These are phyloP conservation scores for Nicotiana tabacum DNA, from an alignment of 257 asterid species.

Conservation along the genomic window DNA sequence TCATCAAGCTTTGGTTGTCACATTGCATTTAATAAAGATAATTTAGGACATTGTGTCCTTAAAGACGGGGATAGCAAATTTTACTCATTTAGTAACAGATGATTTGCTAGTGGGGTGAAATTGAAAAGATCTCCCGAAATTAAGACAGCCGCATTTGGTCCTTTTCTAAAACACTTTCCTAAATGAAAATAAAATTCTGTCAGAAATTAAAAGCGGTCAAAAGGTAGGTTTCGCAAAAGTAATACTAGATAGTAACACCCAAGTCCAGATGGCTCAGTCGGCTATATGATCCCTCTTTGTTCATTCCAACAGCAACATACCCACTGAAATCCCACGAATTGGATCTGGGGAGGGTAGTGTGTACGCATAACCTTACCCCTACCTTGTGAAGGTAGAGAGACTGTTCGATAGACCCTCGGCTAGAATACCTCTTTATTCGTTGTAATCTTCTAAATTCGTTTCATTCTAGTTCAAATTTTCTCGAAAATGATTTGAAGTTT, in stretches of 20 bases:
- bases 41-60: background rate
- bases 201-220: background rate
- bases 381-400: too few species aligned
- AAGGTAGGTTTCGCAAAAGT: background rate
- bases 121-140: background rate
- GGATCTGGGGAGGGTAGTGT: too few species aligned
- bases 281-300: background rate
- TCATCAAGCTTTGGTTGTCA: conserved; percentile 3
- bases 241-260: background rate
- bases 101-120: background rate
- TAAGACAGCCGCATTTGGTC: background rate
- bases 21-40: background rate
- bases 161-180: background rate
- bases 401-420: too few species aligned
- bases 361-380: too few species aligned
- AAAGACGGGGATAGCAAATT: background rate
- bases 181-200: background rate
- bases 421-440: background rate
- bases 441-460: background rate
- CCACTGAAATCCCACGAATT: too few species aligned
- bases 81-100: background rate
- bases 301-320: background rate
- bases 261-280: background rate
- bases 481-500: background rate
- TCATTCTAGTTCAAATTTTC: background rate